Evolutionary conservation across 352 stramenopile species (phyloP).

Genomic region (Pythium oligandrum): DNA sequence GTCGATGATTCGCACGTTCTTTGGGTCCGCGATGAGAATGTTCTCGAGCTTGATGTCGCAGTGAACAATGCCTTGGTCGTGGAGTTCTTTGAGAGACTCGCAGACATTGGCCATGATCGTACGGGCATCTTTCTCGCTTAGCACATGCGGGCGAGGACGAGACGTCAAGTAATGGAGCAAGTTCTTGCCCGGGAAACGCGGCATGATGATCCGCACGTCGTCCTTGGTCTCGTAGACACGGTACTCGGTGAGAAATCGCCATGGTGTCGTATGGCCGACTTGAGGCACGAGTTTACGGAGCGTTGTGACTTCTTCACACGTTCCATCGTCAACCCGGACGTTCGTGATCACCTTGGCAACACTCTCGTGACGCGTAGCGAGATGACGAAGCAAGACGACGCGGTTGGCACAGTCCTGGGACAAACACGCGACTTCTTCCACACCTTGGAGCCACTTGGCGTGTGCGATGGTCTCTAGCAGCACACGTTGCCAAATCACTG

Average conservation of each 20-base stretch:
- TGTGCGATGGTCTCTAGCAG: conserved; percentile 31
- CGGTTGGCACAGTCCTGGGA: conserved; percentile 5
- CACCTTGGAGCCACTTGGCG: conserved; percentile 29
- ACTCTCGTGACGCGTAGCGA: conserved; percentile 20
- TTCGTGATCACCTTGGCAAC: conserved; percentile 39
- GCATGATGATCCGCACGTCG: conserved; percentile 54
- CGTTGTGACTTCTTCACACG: conserved; percentile 33
- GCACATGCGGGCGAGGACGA: conserved; percentile 5
- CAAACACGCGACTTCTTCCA: conserved; percentile 20
- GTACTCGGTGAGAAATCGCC: conserved; percentile 32
- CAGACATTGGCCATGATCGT: conserved; percentile 37
- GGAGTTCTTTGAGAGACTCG: conserved; percentile 88
- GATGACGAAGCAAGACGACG: conserved; percentile 16
- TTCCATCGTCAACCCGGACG: conserved; percentile 11
- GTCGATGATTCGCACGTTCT: conserved; percentile 43
- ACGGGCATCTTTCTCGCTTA: conserved; percentile 41
- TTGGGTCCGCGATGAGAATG: conserved; percentile 62
- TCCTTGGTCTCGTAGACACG: conserved; percentile 42
- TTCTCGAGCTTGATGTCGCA: conserved; percentile 99
- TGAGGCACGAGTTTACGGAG: conserved; percentile 30
- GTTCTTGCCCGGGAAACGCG: conserved; percentile 35
- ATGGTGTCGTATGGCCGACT: conserved; percentile 7
- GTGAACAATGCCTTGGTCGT: conserved; percentile 91
- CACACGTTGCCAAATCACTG: conserved; percentile 39
- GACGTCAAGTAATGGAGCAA: conserved; percentile 35